phyloP scores from a whole-genome alignment of 192 early-diverging fungal genomes.

The Martensiomyces pterosporus region DNA sequence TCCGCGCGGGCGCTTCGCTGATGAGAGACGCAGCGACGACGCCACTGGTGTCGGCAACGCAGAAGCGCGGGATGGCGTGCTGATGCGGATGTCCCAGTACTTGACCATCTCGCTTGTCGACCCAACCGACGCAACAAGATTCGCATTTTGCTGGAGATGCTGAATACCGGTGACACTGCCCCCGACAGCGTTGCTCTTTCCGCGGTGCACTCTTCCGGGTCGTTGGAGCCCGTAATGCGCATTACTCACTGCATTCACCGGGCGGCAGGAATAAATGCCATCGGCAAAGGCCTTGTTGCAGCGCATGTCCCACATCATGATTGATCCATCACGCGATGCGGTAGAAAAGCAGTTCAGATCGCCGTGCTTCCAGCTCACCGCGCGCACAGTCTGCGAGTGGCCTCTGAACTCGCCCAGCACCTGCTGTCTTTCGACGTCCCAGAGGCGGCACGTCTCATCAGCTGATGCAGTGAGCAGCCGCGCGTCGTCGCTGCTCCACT shows the following conservation, averaged over 20 bases:
- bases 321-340: slow-evolving; percentile 65
- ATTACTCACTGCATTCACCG: slow-evolving; percentile 20
- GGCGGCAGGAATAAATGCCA: slow-evolving; percentile 20
- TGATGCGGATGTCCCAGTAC: slow-evolving; percentile 76
- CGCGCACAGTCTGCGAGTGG: slow-evolving; percentile 68
- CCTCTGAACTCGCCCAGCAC: slow-evolving; percentile 57
- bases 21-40: slow-evolving; percentile 37
- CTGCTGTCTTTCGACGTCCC: slow-evolving; percentile 65
- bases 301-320: slow-evolving; percentile 75
- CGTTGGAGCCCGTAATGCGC: slow-evolving; percentile 28
- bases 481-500: slow-evolving; percentile 69
- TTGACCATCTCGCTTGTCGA: slow-evolving; percentile 59
- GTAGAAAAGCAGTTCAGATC: slow-evolving; percentile 66
- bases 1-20: slow-evolving; percentile 39
- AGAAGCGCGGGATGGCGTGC: slow-evolving; percentile 30
- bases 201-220: slow-evolving; percentile 7
- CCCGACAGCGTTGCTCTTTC: slow-evolving; percentile 9
- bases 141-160: slow-evolving; percentile 20
- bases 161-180: slow-evolving; percentile 28
- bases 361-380: slow-evolving; percentile 55
- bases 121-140: slow-evolving; percentile 24
- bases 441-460: slow-evolving; percentile 68
- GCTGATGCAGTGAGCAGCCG: slow-evolving; percentile 69
- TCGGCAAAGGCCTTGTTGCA: slow-evolving; percentile 39
- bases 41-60: slow-evolving; percentile 42